Evolutionary conservation across 768 basidiomycete species (phyloP), one percentile per base, ranked within the genome.

Genomic region (Podaxis sp.): DNA sequence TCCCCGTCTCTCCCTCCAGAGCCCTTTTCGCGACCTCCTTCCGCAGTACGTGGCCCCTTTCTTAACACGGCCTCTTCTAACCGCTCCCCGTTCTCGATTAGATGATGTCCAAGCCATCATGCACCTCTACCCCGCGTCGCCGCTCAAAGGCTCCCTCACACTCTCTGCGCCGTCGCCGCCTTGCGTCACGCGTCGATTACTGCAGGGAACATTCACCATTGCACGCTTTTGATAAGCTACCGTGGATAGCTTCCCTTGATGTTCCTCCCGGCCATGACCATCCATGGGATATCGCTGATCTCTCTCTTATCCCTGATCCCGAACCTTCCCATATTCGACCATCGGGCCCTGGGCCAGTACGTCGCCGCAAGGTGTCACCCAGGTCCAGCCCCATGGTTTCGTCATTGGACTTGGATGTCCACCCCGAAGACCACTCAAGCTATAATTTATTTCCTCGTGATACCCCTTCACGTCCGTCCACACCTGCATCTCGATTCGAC

Each of bases 181-280:
- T 67, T 51, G 63, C 67, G 55, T 66, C 71, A 55, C 74, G 72
- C 68, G 66, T 68, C 57, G 65, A 68, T 15, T 66, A 55, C 46
- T 69, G 64, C 63, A 55, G 53, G 47, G 60, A 61, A 61, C 75
- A 79, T 46, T 66, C 76, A 41, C 71, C 75, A 19, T 54, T 66
- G 36, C 78, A 79, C 50, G 59, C 70, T 3, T 88, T 90, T 69
- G 88, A 90, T 74, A 76, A 79, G 27, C 80, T 90, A 9, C 86
- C 88, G 3, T 90, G 88, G 88, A 85, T 88, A 57, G 78, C 86
- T 25, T 78, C 82, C 7, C 74, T 89, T 55, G 84, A 89, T 56
- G 63, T 73, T 56, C 64, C 81, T 5, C 76, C 80, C 13, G 77
- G 81, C 57, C 66, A 68, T 61, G 59, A 76, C 67, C 75, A 78